Evolutionary conservation across 345 rosid species (phyloP).

Genomic region (Eutrema japonicum): DNA sequence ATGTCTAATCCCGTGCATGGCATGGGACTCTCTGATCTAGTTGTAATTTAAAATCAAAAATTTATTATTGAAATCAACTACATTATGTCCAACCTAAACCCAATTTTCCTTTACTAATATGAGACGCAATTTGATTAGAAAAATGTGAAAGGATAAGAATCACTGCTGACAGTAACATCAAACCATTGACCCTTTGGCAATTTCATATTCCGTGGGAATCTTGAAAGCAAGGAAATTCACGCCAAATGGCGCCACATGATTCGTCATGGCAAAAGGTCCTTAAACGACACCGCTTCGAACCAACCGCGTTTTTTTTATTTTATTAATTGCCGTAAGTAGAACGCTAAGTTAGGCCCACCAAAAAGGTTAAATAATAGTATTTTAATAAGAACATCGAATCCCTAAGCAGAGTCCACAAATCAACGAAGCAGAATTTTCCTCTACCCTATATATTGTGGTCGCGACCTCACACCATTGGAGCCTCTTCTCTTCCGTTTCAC

Average conservation of each 20-base stretch:
- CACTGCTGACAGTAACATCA: background rate
- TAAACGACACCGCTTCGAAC: slow-evolving; percentile 13
- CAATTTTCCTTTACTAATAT: slow-evolving; percentile 8
- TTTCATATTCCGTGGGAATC: background rate
- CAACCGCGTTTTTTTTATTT: slow-evolving; percentile 9
- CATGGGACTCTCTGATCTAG: background rate
- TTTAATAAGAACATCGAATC: background rate
- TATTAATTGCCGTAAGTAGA: slow-evolving; percentile 32
- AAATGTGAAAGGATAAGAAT: background rate
- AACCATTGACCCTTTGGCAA: background rate
- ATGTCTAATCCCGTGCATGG: background rate
- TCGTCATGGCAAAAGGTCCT: background rate
- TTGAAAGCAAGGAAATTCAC: background rate
- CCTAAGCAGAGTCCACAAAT: slow-evolving; percentile 24
- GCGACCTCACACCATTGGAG: slow-evolving; percentile 35
- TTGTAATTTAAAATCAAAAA: background rate
- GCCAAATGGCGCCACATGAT: background rate
- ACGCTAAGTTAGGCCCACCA: slow-evolving; percentile 46
- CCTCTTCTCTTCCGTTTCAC: slow-evolving; percentile 25
- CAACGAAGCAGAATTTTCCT: slow-evolving; percentile 34
- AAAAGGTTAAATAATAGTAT: background rate
- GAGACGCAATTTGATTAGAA: background rate
- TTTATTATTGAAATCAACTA: background rate
- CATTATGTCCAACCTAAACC: slow-evolving; percentile 1
- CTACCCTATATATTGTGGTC: slow-evolving; percentile 40